A percentile compares a stretch with the other conserved stretches of the same genome.
Conservation (phyloP, 257 asterid genomes). For the Jacaranda mimosifolia region DNA sequence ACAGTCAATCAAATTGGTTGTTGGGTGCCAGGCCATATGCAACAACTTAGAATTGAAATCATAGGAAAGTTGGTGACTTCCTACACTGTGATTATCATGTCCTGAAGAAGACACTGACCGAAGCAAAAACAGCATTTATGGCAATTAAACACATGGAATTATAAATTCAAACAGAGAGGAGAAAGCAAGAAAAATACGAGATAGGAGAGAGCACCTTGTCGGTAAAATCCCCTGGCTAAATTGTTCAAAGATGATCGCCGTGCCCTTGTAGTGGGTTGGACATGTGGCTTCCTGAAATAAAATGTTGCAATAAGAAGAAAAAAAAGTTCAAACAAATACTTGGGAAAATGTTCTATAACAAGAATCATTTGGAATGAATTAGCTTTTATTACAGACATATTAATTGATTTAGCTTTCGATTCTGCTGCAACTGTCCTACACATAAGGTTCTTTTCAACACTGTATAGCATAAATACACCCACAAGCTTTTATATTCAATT, state of each 20-base stretch:
- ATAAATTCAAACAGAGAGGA: not conserved
- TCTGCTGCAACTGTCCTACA: too few species aligned
- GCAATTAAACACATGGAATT: not conserved
- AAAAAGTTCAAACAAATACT: too few species aligned
- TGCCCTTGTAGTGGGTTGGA: conserved; percentile 54
- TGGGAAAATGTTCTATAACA: too few species aligned
- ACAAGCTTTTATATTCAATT: not conserved
- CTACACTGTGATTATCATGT: conserved; percentile 39
- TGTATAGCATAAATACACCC: not conserved
- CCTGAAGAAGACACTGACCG: conserved; percentile 40
- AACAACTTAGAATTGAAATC: conserved; percentile 65
- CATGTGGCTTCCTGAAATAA: conserved; percentile 51
- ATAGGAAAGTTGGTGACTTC: conserved; percentile 42
- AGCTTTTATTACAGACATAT: too few species aligned
- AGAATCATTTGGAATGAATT: too few species aligned
- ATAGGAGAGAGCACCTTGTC: conserved; percentile 47
- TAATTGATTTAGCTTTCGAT: too few species aligned
- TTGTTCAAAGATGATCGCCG: conserved; percentile 74
- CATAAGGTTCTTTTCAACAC: too few species aligned
- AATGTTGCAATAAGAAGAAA: not conserved
- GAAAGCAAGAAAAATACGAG: not conserved
- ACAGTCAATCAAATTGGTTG: conserved; percentile 62
- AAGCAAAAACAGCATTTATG: not conserved
- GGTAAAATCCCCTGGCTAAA: conserved; percentile 69
- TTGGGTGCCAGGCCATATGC: conserved; percentile 85